These are phyloP conservation scores for Thermoascus crustaceus DNA, from an alignment of 2,329 filamentous ascomycete species.

Conservation along the genomic window DNA sequence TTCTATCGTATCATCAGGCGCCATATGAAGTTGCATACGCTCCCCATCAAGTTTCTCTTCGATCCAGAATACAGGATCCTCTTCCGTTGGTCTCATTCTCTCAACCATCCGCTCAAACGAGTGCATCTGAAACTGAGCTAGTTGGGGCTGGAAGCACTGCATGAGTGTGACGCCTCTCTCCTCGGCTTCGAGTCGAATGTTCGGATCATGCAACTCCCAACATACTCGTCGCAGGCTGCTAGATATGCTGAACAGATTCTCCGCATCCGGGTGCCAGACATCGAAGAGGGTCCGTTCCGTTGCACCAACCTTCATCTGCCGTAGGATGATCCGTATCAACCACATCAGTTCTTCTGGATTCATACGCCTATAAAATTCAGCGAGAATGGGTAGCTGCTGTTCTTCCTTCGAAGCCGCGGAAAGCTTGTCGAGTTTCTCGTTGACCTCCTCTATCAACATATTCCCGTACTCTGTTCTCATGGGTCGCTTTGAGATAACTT, in stretches of 20 bases:
- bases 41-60: constrained; percentile 97
- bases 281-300: constrained; percentile 85
- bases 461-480: constrained; percentile 65
- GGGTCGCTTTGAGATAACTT: constrained; percentile 75
- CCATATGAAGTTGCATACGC: constrained; percentile 93
- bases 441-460: constrained; percentile 85
- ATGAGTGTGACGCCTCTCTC: constrained; percentile 71
- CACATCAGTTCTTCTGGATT: constrained; percentile 89
- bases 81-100: constrained; percentile 56
- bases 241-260: constrained; percentile 77
- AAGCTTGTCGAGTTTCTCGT: constrained; percentile 71
- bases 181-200: constrained; percentile 63
- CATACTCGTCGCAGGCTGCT: constrained; percentile 85
- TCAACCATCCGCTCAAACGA: constrained; percentile 72
- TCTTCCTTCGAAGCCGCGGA: constrained; percentile 68
- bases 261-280: constrained; percentile 71
- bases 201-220: constrained; percentile 78
- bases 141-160: constrained; percentile 93
- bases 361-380: constrained; percentile 82
- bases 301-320: constrained; percentile 66
- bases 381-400: constrained; percentile 73
- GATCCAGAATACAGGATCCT: constrained; percentile 81
- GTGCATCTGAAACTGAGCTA: constrained; percentile 84
- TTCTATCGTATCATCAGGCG: constrained; percentile 56
- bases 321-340: constrained; percentile 87